Evolutionary conservation across 768 basidiomycete genomes (phyloP).

Genomic region (Termitomyces sp.): DNA sequence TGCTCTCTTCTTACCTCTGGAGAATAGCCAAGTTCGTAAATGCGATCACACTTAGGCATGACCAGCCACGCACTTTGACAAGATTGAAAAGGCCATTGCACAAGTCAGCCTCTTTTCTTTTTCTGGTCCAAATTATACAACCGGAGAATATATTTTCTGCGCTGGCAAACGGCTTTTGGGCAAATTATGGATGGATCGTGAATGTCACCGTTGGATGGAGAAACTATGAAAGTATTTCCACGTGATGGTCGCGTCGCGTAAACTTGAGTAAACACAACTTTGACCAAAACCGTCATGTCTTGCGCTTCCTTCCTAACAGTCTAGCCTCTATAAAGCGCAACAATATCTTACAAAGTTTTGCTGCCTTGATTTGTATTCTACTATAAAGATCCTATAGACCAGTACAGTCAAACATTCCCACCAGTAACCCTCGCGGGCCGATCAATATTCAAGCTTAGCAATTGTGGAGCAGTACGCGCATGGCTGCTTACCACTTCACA

Average conservation of each 20-base stretch:
- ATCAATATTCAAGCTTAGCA: background rate
- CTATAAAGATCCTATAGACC: background rate
- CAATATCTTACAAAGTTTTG: background rate
- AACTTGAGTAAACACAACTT: background rate
- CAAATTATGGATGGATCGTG: conserved; percentile 28
- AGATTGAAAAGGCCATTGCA: conserved; percentile 15
- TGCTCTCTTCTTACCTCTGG: conserved; percentile 47
- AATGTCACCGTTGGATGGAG: conserved; percentile 21
- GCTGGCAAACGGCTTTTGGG: background rate
- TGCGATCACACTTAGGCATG: background rate
- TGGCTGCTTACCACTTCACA: background rate
- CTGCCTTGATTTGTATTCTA: background rate
- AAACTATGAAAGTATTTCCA: conserved; percentile 2
- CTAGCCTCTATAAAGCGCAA: background rate
- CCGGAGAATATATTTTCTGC: conserved; percentile 10
- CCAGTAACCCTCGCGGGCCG: too few relatives aligned
- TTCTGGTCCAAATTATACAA: conserved; percentile 3
- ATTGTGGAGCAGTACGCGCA: background rate
- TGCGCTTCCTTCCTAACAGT: background rate
- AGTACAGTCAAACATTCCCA: background rate
- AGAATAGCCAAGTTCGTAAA: background rate
- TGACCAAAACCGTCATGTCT: background rate
- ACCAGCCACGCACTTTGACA: conserved; percentile 25
- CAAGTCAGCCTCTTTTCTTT: background rate
- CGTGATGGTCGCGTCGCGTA: conserved; percentile 16